These are phyloP conservation scores for Candolleomyces aberdarensis DNA, from an alignment of 768 basidiomycete genomes.

Conservation along the genomic window DNA sequence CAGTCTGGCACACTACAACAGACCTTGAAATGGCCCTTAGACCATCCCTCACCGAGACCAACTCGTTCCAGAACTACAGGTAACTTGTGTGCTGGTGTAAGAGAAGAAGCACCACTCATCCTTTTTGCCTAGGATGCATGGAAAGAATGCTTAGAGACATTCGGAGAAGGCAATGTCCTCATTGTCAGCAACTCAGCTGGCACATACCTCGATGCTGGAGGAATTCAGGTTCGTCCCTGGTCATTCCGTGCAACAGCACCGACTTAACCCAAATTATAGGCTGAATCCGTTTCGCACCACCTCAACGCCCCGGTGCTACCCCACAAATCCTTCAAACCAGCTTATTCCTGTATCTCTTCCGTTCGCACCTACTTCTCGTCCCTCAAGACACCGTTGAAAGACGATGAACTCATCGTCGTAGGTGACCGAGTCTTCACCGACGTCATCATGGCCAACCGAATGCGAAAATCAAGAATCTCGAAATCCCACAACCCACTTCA, in stretches of 20 bases:
- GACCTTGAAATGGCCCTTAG: slow-evolving; percentile 35
- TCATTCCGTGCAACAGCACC: not conserved
- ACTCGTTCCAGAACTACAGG: slow-evolving; percentile 74
- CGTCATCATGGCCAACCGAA: slow-evolving; percentile 79
- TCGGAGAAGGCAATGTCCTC: slow-evolving; percentile 77
- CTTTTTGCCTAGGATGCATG: slow-evolving; percentile 59
- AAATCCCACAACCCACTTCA: slow-evolving; percentile 4
- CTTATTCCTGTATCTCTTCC: slow-evolving; percentile 67
- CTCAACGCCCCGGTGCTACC: slow-evolving; percentile 80
- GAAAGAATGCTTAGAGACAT: slow-evolving; percentile 65
- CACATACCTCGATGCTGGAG: slow-evolving; percentile 69
- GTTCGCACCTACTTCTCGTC: slow-evolving; percentile 75
- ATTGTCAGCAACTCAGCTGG: slow-evolving; percentile 96
- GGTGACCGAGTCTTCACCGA: slow-evolving; percentile 96
- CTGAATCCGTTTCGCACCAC: slow-evolving; percentile 79
- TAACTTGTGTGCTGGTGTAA: slow-evolving; percentile 25
- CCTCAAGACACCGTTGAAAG: slow-evolving; percentile 49
- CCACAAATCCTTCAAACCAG: slow-evolving; percentile 77
- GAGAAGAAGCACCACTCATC: not conserved
- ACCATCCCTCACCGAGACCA: slow-evolving; percentile 76
- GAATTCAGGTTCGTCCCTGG: slow-evolving; percentile 63
- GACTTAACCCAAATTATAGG: slow-evolving; percentile 39
- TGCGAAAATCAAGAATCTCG: slow-evolving; percentile 30
- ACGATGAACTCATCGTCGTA: slow-evolving; percentile 73
- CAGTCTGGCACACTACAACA: not conserved